A percentile compares a stretch with the other conserved stretches of the same genome.
Evolutionary conservation across 768 basidiomycete genomes (phyloP).

Genomic region (Coprinopsis marcescibilis): DNA sequence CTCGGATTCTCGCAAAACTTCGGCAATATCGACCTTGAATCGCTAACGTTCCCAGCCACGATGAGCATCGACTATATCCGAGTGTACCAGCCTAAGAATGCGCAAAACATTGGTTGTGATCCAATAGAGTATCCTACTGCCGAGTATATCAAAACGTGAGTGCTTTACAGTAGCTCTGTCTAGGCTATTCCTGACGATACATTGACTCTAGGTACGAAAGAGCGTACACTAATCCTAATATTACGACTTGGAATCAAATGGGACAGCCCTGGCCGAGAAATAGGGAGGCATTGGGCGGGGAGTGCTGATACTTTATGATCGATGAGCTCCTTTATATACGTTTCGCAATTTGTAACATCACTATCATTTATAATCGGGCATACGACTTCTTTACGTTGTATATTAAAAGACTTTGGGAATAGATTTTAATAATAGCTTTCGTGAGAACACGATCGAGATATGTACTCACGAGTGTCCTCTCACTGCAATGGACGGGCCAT

Average conservation of each 20-base stretch:
- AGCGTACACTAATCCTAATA: constrained; percentile 1
- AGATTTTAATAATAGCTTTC: too few relatives aligned
- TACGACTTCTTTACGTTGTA: too few relatives aligned
- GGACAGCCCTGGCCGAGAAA: not conserved
- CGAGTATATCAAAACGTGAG: constrained; percentile 69
- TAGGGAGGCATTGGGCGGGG: not conserved
- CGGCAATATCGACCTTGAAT: constrained; percentile 54
- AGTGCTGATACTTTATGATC: not conserved
- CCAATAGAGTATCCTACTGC: constrained; percentile 68
- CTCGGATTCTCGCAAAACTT: constrained; percentile 68
- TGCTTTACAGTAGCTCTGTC: too few relatives aligned
- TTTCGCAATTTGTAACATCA: too few relatives aligned
- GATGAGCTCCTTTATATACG: too few relatives aligned
- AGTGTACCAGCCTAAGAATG: constrained; percentile 55
- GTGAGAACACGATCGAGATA: too few relatives aligned
- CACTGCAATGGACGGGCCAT: too few relatives aligned
- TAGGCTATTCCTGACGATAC: too few relatives aligned
- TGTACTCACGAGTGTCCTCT: too few relatives aligned
- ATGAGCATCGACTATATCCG: constrained; percentile 82
- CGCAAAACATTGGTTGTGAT: constrained; percentile 59
- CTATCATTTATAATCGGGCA: too few relatives aligned
- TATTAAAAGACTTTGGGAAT: too few relatives aligned
- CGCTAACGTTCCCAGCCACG: constrained; percentile 47
- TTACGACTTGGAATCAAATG: not conserved
- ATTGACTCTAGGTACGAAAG: too few relatives aligned